Evolutionary conservation across 139 green algal species (phyloP).

Genomic region (Haematococcus sp.): DNA sequence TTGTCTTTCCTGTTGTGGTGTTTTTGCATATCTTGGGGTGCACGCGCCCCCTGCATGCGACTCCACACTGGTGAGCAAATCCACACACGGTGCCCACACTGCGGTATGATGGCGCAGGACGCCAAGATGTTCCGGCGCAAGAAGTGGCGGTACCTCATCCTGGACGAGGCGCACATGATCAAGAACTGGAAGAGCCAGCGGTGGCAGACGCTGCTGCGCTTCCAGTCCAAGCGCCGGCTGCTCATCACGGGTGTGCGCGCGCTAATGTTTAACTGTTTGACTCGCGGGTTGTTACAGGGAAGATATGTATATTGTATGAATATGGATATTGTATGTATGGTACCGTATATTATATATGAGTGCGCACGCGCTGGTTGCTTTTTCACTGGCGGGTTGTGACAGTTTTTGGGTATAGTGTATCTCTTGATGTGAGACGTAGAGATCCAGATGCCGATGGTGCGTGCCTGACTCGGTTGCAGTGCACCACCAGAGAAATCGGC

Average conservation of each 20-base stretch:
- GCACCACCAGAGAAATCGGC: too few species aligned
- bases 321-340: not conserved
- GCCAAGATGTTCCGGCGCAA: slow-evolving; percentile 94
- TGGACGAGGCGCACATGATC: slow-evolving; percentile 99
- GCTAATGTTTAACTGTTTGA: not conserved
- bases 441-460: too few species aligned
- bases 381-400: too few species aligned
- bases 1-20: too few species aligned
- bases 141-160: slow-evolving; percentile 98
- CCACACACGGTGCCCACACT: too few species aligned
- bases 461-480: too few species aligned
- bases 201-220: slow-evolving; percentile 97
- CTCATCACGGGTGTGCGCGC: slow-evolving; percentile 84
- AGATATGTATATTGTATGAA: not conserved
- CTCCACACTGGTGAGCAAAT: too few species aligned
- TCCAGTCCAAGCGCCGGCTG: slow-evolving; percentile 91
- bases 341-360: not conserved
- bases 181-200: slow-evolving; percentile 99
- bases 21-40: too few species aligned
- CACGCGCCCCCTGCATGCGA: too few species aligned
- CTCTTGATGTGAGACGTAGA: too few species aligned
- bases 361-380: too few species aligned
- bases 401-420: too few species aligned
- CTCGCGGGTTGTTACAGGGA: not conserved
- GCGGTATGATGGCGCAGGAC: slow-evolving; percentile 54